phyloP scores from a whole-genome alignment of 1,139 yeast genomes.

The Blastobotrys persicus region DNA sequence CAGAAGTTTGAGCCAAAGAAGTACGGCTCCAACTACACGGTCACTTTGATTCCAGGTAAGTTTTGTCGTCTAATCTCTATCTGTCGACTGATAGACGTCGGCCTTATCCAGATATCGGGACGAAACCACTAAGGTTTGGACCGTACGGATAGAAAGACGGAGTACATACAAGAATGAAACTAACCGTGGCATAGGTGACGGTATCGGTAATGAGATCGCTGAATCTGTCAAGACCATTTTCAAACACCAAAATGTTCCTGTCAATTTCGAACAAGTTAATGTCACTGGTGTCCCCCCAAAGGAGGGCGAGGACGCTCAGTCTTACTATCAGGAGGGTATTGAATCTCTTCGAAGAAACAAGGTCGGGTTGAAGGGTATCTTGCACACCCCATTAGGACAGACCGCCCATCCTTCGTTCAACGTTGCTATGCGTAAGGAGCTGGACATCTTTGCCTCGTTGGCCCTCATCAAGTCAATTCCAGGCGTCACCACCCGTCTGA shows the following conservation, averaged over 20 bases:
- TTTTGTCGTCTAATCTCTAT: too few relatives aligned
- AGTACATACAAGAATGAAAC: too few relatives aligned
- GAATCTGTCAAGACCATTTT: constrained; percentile 90
- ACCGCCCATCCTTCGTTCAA: constrained; percentile 79
- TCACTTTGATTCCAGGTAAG: constrained; percentile 83
- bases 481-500: constrained; percentile 87
- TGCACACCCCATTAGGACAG: constrained; percentile 82
- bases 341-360: constrained; percentile 92
- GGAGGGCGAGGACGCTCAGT: constrained; percentile 31
- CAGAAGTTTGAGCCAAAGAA: constrained; percentile 67
- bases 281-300: constrained; percentile 75
- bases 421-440: constrained; percentile 94
- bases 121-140: too few relatives aligned
- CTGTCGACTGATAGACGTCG: too few relatives aligned
- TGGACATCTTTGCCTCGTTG: constrained; percentile 92
- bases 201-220: constrained; percentile 95
- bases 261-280: constrained; percentile 90
- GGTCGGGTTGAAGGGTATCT: constrained; percentile 94
- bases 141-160: too few relatives aligned
- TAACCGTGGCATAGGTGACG: constrained; percentile 55
- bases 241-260: constrained; percentile 80
- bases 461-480: constrained; percentile 92
- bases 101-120: too few relatives aligned
- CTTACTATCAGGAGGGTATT: constrained; percentile 75
- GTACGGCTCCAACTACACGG: constrained; percentile 92